phyloP scores from a whole-genome alignment of 129 eudicot species.

The Helichrysum umbraculigerum region DNA sequence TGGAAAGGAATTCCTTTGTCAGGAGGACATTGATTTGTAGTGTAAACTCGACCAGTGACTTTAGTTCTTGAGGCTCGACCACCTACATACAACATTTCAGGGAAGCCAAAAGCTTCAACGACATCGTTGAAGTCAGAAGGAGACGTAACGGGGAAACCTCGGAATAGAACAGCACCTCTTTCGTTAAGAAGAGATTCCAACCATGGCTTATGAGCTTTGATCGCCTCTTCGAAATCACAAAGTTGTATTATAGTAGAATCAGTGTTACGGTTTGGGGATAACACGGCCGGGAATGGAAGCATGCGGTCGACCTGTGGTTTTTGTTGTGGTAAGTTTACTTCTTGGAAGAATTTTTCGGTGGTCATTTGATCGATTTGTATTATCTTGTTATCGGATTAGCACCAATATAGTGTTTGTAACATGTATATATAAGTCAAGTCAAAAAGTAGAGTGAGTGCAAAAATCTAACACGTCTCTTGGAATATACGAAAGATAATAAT shows the following conservation, averaged over 20 bases:
- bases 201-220: conserved; percentile 57
- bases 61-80: conserved; percentile 71
- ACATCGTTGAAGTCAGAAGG: conserved; percentile 68
- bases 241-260: not conserved
- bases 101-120: conserved; percentile 76
- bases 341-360: conserved; percentile 38
- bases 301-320: conserved; percentile 7
- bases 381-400: too few relatives aligned
- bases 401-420: too few relatives aligned
- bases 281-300: conserved; percentile 48
- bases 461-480: conserved; percentile 5
- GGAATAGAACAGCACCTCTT: conserved; percentile 69
- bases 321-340: conserved; percentile 39
- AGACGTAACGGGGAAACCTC: conserved; percentile 50
- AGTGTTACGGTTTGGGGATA: conserved; percentile 39
- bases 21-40: conserved; percentile 78
- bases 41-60: conserved; percentile 75
- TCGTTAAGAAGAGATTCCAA: conserved; percentile 45
- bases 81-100: conserved; percentile 60
- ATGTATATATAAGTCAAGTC: too few relatives aligned
- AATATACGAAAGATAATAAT: too few relatives aligned
- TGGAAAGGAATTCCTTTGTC: conserved; percentile 75
- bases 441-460: not conserved
- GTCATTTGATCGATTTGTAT: not conserved
- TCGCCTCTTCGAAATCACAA: conserved; percentile 31